phyloP scores from a whole-genome alignment of 192 early-diverging fungal species.

The Backusella tuberculispora region DNA sequence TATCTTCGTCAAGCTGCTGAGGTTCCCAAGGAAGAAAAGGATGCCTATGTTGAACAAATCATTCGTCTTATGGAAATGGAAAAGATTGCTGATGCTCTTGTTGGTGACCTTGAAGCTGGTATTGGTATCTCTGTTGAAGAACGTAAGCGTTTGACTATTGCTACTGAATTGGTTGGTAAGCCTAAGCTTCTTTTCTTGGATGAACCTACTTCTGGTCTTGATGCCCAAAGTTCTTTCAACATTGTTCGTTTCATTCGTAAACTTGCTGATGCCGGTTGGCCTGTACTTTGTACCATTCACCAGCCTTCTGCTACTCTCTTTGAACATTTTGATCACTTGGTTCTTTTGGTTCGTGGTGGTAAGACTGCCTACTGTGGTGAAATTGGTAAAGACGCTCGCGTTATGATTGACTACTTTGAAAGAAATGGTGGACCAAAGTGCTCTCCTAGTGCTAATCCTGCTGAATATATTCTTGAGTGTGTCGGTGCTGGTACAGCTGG shows the following conservation, averaged over 20 bases:
- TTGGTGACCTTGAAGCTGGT: conserved; percentile 72
- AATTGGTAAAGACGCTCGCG: conserved; percentile 66
- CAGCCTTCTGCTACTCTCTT: conserved; percentile 85
- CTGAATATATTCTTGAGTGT: conserved; percentile 86
- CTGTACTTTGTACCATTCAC: conserved; percentile 83
- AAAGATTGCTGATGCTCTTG: conserved; percentile 69
- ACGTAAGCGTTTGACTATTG: conserved; percentile 87
- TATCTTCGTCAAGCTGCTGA: conserved; percentile 68
- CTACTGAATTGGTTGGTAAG: conserved; percentile 80
- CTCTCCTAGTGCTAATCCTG: conserved; percentile 72
- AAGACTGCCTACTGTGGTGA: conserved; percentile 83
- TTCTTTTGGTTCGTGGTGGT: conserved; percentile 80
- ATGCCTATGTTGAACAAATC: conserved; percentile 76
- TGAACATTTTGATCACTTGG: conserved; percentile 83
- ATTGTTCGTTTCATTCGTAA: conserved; percentile 74
- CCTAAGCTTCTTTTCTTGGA: conserved; percentile 86
- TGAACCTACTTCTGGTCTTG: conserved; percentile 88
- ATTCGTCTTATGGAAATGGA: conserved; percentile 77
- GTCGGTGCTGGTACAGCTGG: conserved; percentile 69
- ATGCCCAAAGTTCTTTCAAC: conserved; percentile 82
- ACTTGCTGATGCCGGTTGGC: conserved; percentile 68
- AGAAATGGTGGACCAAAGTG: conserved; percentile 70
- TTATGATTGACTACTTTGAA: conserved; percentile 77
- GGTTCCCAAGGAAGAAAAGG: conserved; percentile 67
- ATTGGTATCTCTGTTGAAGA: conserved; percentile 88